These are phyloP conservation scores for Leptomonas seymouri DNA, from an alignment of 208 protist genomes.

Conservation along the genomic window DNA sequence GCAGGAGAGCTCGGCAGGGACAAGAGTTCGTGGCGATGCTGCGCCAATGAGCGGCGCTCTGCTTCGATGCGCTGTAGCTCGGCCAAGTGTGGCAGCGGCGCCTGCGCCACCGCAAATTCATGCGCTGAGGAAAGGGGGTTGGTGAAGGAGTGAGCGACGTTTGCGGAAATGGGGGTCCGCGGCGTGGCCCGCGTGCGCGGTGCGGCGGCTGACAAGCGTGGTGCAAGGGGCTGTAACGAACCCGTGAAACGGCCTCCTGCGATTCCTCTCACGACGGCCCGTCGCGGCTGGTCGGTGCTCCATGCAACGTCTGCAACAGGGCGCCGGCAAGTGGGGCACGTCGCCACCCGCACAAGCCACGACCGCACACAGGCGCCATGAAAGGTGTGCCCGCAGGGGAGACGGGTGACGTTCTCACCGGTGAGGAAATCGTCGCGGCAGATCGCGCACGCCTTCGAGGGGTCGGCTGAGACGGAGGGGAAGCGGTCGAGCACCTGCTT, in stretches of 20 bases:
- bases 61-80: constrained; percentile 26
- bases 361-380: constrained; percentile 76
- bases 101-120: neutral
- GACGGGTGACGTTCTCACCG: constrained; percentile 42
- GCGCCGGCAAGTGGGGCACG: constrained; percentile 79
- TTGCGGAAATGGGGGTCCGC: neutral
- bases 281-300: neutral
- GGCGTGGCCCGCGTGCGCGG: neutral
- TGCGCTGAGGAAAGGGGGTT: neutral
- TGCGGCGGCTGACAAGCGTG: constrained; percentile 20
- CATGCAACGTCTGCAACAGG: constrained; percentile 19
- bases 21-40: constrained; percentile 2
- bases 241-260: constrained; percentile 13
- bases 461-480: constrained; percentile 38
- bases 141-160: neutral
- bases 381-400: constrained; percentile 87
- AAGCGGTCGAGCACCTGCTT: constrained; percentile 52
- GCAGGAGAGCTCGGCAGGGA: neutral
- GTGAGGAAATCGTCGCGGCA: constrained; percentile 68
- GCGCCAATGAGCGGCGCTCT: constrained; percentile 9
- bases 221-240: constrained; percentile 37
- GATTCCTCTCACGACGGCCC: neutral
- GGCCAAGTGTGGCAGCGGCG: constrained; percentile 12
- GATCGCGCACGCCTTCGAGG: constrained; percentile 62
- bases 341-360: constrained; percentile 62